Evolutionary conservation across 768 basidiomycete genomes (phyloP), one percentile per base, ranked within the genome.

Genomic region (Termitomyces sp.): DNA sequence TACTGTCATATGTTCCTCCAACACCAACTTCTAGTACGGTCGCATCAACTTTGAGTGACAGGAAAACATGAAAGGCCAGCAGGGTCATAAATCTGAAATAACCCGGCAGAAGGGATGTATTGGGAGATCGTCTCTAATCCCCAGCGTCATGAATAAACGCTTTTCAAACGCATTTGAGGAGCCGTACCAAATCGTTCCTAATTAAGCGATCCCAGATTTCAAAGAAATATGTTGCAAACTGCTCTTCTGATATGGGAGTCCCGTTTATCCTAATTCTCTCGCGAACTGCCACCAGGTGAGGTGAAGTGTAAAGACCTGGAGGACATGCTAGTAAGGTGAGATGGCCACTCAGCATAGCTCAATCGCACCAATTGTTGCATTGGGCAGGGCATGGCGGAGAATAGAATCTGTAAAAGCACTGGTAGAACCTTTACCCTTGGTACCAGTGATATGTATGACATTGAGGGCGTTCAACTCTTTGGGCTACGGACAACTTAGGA

Each of bases 351-450:
- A 22, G 33, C 4, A 47, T 18, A 6, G 20, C 15, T 57, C 39
- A n/a, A 16, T 67, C 86, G 63, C 68, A 91, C 94, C 96, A 62
- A 91, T 83, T 77, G 87, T 95, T 78, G 88, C 91, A 2, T 79
- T 74, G 7, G 95, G 88, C 63, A 75, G 81, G n/a, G 81, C 73
- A 59, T 82, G 79, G n/a, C 92, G 83, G 52, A 98, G 76, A 55
- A 98, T 87, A 11, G 90, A 91, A 66, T 94, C 89, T 4, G 85
- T 83, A 67, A 98, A 98, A 8, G 97, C 96, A 63, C 91, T 93
- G 1, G 97, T 95, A 3, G 96, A 98, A 7, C 96, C 96, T 71
- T 99, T 99, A 36, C 96, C 96, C 74, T 99, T 99, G 4, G 97
- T 98, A 4, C 96, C 96, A 9, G 96, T 95, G 64, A 99, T 86